Conservation (phyloP, 306 rosid genomes). For the Alnus rubra region DNA sequence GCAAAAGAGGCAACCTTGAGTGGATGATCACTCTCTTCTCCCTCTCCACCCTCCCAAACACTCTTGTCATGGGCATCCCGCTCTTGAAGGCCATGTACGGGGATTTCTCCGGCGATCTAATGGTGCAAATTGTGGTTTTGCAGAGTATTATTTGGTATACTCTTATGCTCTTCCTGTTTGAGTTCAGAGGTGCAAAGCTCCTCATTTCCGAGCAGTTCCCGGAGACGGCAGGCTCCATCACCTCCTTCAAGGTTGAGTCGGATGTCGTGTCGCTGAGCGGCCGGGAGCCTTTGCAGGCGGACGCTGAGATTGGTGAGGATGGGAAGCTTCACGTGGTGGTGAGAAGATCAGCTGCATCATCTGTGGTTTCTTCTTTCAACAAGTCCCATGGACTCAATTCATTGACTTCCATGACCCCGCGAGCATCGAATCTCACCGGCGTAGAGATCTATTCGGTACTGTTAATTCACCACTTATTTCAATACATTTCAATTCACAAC, state of each 20-base stretch:
- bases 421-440: slow-evolving; percentile 81
- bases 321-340: slow-evolving; percentile 82
- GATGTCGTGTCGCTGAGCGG: slow-evolving; percentile 80
- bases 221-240: slow-evolving; percentile 75
- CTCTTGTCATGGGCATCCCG: slow-evolving; percentile 89
- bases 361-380: slow-evolving; percentile 72
- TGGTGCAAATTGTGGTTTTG: slow-evolving; percentile 85
- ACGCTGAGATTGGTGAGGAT: slow-evolving; percentile 80
- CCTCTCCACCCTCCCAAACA: slow-evolving; percentile 82
- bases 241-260: slow-evolving; percentile 69
- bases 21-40: slow-evolving; percentile 89
- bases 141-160: slow-evolving; percentile 91
- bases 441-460: slow-evolving; percentile 78
- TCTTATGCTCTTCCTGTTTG: slow-evolving; percentile 75
- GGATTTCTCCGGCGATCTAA: slow-evolving; percentile 61
- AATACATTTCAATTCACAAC: too few relatives aligned
- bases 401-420: slow-evolving; percentile 64
- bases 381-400: slow-evolving; percentile 62
- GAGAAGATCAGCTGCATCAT: slow-evolving; percentile 58
- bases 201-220: slow-evolving; percentile 80
- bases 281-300: slow-evolving; percentile 63
- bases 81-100: slow-evolving; percentile 83
- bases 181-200: slow-evolving; percentile 77
- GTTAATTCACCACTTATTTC: too few relatives aligned
- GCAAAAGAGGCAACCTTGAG: slow-evolving; percentile 56